Evolutionary conservation across 768 basidiomycete genomes (phyloP).

Genomic region (Pisolithus orientalis): DNA sequence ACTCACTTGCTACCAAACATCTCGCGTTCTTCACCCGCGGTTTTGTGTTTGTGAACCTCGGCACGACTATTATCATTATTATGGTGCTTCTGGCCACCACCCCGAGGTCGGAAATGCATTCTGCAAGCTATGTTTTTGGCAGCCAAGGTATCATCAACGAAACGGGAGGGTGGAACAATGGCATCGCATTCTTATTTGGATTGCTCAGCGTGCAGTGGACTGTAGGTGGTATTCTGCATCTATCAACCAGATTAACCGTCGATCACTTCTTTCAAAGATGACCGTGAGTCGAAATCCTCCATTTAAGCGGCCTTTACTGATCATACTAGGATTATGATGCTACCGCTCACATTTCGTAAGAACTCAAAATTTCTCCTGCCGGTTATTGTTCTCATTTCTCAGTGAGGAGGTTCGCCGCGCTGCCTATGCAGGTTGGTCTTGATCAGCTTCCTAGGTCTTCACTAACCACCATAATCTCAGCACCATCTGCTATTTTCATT

Average conservation of each 20-base stretch:
- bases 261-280: slow-evolving; percentile 36
- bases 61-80: slow-evolving; percentile 76
- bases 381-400: background rate
- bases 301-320: background rate
- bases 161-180: slow-evolving; percentile 73
- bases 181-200: slow-evolving; percentile 80
- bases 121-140: slow-evolving; percentile 76
- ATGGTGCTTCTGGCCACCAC: slow-evolving; percentile 78
- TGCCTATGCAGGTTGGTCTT: slow-evolving; percentile 59
- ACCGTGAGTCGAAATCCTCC: slow-evolving; percentile 34
- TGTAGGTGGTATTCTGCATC: slow-evolving; percentile 32
- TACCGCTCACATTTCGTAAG: slow-evolving; percentile 77
- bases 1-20: slow-evolving; percentile 68
- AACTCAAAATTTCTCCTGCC: slow-evolving; percentile 1
- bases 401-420: slow-evolving; percentile 79
- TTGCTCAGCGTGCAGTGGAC: slow-evolving; percentile 86
- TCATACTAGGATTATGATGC: slow-evolving; percentile 66
- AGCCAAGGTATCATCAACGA: slow-evolving; percentile 67
- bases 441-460: slow-evolving; percentile 14
- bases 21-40: slow-evolving; percentile 68
- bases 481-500: slow-evolving; percentile 57
- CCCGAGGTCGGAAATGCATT: slow-evolving; percentile 69
- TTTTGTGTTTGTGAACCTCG: slow-evolving; percentile 87
- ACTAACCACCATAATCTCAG: slow-evolving; percentile 14
- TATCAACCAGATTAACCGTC: background rate